Conservation (phyloP, 2,329 filamentous ascomycete genomes). For the Macrophomina tecta region DNA sequence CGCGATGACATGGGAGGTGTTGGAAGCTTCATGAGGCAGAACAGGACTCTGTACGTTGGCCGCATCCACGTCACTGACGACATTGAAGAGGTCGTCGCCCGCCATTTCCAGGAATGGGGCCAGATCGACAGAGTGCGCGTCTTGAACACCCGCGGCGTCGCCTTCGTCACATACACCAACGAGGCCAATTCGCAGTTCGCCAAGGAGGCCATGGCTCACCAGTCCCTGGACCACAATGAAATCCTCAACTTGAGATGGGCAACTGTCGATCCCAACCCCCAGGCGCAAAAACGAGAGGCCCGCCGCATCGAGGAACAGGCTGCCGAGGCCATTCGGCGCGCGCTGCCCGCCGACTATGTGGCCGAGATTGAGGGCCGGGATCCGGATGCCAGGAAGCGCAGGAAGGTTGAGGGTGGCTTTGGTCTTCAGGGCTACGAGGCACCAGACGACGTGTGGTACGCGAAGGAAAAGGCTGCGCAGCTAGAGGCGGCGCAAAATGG, state of each 20-base stretch:
- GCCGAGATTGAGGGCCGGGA: constrained; percentile 93
- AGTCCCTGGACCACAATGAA: constrained; percentile 88
- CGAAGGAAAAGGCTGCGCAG: constrained; percentile 72
- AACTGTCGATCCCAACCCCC: constrained; percentile 92
- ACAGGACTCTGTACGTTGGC: constrained; percentile 91
- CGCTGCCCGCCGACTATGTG: constrained; percentile 87
- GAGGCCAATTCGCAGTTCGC: constrained; percentile 60
- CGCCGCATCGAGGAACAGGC: constrained; percentile 92
- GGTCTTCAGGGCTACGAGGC: constrained; percentile 91
- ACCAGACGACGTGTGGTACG: constrained; percentile 92
- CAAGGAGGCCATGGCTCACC: constrained; percentile 92
- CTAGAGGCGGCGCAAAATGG: constrained; percentile 70
- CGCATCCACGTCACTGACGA: constrained; percentile 95
- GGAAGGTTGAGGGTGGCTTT: constrained; percentile 88
- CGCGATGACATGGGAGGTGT: constrained; percentile 98
- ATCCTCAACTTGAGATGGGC: constrained; percentile 97
- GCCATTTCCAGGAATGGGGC: constrained; percentile 97
- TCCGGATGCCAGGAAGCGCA: constrained; percentile 82
- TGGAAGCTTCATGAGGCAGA: constrained; percentile 90
- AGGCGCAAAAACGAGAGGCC: constrained; percentile 91
- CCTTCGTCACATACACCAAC: constrained; percentile 92
- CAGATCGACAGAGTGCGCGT: constrained; percentile 88
- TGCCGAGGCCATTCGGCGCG: constrained; percentile 87
- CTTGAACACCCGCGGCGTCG: constrained; percentile 86
- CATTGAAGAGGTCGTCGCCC: constrained; percentile 92